Evolutionary conservation across 257 asterid species (phyloP), one percentile per base, ranked within the genome.

Genomic region (Primulina tabacum): DNA sequence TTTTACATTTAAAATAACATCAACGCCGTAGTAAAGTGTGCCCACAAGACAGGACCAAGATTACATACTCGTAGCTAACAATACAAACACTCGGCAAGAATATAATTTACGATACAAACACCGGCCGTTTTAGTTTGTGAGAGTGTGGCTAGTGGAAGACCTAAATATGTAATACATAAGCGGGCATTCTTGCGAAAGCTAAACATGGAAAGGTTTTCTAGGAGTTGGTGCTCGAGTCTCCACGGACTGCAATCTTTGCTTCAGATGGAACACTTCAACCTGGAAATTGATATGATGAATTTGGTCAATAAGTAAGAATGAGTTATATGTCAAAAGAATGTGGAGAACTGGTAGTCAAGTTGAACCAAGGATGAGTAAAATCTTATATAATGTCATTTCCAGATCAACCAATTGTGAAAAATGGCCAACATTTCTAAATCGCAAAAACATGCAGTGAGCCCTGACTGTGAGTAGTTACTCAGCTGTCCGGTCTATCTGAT

Each of bases 161-260:
- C 38, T 59, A 72, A 56, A 21, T 56, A 61, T 62, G 52, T 47
- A 52, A 61, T 65, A 68, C 21, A 9, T 28, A 58, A 63, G 57
- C 4, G 7, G 9, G 56, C 62, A 70, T 38, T 38, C 16, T 66
- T 37, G 26, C 62, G 35, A 33, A 35, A 53, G 28, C 85, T 90
- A 88, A 74, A 82, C 85, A 8, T 87, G 96, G 82, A 76, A 92
- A 7, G 92, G 99, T 72, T 94, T 94, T 81, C 97, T 80, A 2
- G 99, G 99, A 2, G 97, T 90, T 8, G 97, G 97, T 4, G 96
- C 88, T 67, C 98, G 86, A 62, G 86, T 78, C 75, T 91, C 99
- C 82, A 94, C 72, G 17, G 97, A 82, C 73, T 94, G 99, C 71
- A 91, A 74, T 74, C 99, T 85, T 84, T 94, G 99, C 76, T 94